These are phyloP conservation scores for Camellia sinensis DNA, from an alignment of 148 eudicot genomes.

Conservation along the genomic window DNA sequence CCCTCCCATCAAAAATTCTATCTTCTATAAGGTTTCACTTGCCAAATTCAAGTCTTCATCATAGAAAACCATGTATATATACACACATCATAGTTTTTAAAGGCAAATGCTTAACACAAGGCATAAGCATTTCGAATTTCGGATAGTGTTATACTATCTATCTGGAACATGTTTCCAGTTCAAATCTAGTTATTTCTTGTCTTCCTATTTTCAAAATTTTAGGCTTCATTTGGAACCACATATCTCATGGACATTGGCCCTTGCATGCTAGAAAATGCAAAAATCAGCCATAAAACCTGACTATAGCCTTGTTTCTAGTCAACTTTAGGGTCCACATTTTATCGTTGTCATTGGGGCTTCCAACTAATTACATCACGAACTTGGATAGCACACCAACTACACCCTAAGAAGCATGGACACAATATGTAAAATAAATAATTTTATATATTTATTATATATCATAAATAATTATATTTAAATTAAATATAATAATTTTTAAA, in stretches of 20 bases:
- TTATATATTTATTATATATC: too few relatives aligned
- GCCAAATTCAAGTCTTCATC: not conserved
- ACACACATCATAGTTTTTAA: too few relatives aligned
- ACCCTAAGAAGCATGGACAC: not conserved
- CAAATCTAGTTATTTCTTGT: not conserved
- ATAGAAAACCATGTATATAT: not conserved
- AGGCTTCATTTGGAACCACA: not conserved
- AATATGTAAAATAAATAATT: too few relatives aligned
- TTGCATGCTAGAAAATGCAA: not conserved
- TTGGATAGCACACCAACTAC: not conserved
- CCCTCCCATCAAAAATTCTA: not conserved
- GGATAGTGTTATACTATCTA: not conserved
- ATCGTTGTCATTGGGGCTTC: not conserved
- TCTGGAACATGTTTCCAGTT: not conserved
- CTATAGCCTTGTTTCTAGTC: not conserved
- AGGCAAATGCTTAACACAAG: too few relatives aligned
- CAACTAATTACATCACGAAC: not conserved
- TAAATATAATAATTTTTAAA: too few relatives aligned
- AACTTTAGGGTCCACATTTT: not conserved
- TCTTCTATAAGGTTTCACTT: not conserved
- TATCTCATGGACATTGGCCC: not conserved
- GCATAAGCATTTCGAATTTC: too few relatives aligned
- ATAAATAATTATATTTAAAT: too few relatives aligned
- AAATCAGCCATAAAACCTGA: not conserved
- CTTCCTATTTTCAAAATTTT: not conserved